Conservation (phyloP, 1,284 basidiomycete genomes). For the Ganoderma boninense region DNA sequence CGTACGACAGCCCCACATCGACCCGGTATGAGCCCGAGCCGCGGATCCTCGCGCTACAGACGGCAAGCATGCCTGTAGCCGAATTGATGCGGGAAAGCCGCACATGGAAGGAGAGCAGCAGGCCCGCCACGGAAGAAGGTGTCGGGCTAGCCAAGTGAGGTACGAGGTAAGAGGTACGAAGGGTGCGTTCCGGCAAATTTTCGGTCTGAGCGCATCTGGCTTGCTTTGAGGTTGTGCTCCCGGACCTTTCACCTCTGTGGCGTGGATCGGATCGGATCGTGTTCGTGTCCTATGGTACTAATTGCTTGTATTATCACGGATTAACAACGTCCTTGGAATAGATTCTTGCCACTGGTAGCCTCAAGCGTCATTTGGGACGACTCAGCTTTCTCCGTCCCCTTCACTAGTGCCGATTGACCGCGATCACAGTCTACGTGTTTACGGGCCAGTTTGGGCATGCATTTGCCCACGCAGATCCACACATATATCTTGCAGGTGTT, state of each 20-base stretch:
- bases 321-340: background rate
- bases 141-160: background rate
- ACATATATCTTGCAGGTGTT: background rate
- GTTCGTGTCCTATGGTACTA: background rate
- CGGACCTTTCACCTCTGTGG: background rate
- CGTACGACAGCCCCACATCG: background rate
- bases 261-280: background rate
- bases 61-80: background rate
- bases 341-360: background rate
- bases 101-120: background rate
- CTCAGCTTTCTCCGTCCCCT: background rate
- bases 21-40: background rate
- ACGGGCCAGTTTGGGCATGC: no score
- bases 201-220: background rate
- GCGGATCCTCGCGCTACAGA: background rate
- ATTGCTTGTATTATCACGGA: background rate
- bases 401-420: background rate
- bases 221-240: background rate
- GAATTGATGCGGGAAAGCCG: background rate
- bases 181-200: background rate
- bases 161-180: background rate
- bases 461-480: background rate
- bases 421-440: background rate
- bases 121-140: background rate
- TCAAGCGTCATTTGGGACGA: background rate